Evolutionary conservation across 352 stramenopile species (phyloP).

Genomic region (Phytophthora macrochlamydospora): DNA sequence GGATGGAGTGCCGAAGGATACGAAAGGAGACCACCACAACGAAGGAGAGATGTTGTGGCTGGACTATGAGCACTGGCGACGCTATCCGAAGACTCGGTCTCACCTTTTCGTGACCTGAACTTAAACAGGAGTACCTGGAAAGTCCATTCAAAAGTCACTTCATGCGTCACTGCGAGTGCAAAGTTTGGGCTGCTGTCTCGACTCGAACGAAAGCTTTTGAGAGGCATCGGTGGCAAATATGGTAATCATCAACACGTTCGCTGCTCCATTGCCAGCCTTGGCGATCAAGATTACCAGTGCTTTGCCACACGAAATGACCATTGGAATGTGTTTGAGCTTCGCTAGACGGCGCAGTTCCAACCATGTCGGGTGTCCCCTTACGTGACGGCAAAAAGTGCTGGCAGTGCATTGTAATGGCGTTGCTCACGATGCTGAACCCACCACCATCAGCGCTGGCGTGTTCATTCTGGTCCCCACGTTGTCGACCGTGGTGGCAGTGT

Average conservation of each 20-base stretch:
- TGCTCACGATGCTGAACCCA: constrained; percentile 2
- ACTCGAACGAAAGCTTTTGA: background rate
- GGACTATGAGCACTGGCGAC: too few relatives aligned
- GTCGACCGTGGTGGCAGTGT: constrained; percentile 4
- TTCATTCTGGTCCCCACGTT: constrained; percentile 1
- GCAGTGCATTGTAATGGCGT: background rate
- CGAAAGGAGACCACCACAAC: background rate
- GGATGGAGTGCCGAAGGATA: background rate
- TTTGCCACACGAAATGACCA: too few relatives aligned
- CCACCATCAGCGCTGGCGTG: background rate
- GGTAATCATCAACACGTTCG: too few relatives aligned
- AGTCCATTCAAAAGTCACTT: constrained; percentile 6
- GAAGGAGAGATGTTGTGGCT: too few relatives aligned
- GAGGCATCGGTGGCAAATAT: too few relatives aligned
- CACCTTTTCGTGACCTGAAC: constrained; percentile 1
- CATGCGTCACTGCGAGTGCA: constrained; percentile 3
- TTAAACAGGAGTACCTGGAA: constrained; percentile 1
- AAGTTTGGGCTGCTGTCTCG: constrained; percentile 9
- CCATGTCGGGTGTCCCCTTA: background rate
- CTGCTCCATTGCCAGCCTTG: background rate
- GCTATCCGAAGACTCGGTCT: background rate
- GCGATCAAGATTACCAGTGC: too few relatives aligned
- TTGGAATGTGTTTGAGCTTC: too few relatives aligned
- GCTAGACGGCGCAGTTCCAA: background rate
- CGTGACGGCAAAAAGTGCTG: background rate